A percentile compares a stretch with the other conserved stretches of the same genome.
Conservation (phyloP, 2,329 filamentous ascomycete species). For the Diaporthe citrichinensis region DNA sequence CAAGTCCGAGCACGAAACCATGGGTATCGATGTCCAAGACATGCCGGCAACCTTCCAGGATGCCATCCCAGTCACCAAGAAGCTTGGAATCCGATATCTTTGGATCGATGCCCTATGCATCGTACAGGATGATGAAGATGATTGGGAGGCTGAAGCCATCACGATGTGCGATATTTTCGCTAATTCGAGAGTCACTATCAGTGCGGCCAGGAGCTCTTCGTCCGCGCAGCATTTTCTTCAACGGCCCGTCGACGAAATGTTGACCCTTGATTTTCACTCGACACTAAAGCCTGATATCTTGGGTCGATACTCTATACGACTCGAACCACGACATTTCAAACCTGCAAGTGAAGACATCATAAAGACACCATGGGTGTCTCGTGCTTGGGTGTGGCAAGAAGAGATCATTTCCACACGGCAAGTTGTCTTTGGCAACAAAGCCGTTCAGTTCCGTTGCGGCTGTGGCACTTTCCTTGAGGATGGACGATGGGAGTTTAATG, state of each 20-base stretch:
- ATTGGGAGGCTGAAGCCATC: not conserved
- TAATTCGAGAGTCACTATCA: not conserved
- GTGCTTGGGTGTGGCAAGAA: not conserved
- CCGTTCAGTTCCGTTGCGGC: not conserved
- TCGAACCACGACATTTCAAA: not conserved
- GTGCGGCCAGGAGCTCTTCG: not conserved
- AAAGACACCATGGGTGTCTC: not conserved
- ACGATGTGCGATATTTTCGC: not conserved
- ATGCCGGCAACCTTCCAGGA: conserved; percentile 6
- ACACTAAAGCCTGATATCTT: not conserved
- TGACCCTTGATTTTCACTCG: not conserved
- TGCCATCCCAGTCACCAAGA: not conserved
- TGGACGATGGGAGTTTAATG: not conserved
- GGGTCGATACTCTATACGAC: not conserved
- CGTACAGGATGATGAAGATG: not conserved
- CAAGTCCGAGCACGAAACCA: not conserved
- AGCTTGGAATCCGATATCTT: conserved; percentile 6
- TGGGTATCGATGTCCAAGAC: not conserved
- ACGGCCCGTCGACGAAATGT: not conserved
- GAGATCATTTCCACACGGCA: not conserved
- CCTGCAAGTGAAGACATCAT: not conserved
- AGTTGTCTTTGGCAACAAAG: not conserved
- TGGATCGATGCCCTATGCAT: conserved; percentile 27
- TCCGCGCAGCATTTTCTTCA: not conserved
- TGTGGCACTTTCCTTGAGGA: not conserved